Percentiles rank a stretch among this genome's conserved stretches.
phyloP scores from a whole-genome alignment of 2,329 filamentous ascomycete genomes.

The Diplodia sapinea region DNA sequence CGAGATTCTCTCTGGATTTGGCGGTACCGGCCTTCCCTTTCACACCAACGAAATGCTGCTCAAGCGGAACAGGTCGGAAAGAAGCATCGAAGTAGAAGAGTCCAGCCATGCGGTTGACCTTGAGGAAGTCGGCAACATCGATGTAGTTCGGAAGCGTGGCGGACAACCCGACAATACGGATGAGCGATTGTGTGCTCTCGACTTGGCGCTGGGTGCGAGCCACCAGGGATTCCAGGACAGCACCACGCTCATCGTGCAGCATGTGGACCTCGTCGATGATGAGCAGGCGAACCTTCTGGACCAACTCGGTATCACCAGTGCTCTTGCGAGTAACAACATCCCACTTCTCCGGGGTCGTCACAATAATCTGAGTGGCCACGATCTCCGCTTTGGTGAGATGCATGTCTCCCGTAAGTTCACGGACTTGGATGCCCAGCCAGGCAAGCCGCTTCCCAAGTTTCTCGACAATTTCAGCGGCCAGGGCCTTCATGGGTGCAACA shows the following conservation, averaged over 20 bases:
- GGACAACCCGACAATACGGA: conserved; percentile 93
- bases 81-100: conserved; percentile 97
- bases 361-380: conserved; percentile 93
- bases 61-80: conserved; percentile 91
- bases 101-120: conserved; percentile 90
- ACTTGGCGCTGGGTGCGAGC: conserved; percentile 95
- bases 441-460: conserved; percentile 90
- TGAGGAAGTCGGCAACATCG: conserved; percentile 95
- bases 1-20: conserved; percentile 85
- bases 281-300: conserved; percentile 92
- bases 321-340: conserved; percentile 97
- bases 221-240: conserved; percentile 93
- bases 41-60: conserved; percentile 96
- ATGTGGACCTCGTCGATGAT: conserved; percentile 99
- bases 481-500: conserved; percentile 97
- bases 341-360: conserved; percentile 99
- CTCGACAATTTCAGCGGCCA: conserved; percentile 94
- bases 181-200: conserved; percentile 95
- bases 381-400: conserved; percentile 97
- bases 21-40: conserved; percentile 87
- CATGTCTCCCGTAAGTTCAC: conserved; percentile 98
- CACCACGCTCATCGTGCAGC: conserved; percentile 96
- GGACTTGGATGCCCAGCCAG: conserved; percentile 90
- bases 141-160: conserved; percentile 96
- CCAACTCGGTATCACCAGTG: conserved; percentile 94